These are phyloP conservation scores for Euclidium syriacum DNA, from an alignment of 345 rosid species.

Conservation along the genomic window DNA sequence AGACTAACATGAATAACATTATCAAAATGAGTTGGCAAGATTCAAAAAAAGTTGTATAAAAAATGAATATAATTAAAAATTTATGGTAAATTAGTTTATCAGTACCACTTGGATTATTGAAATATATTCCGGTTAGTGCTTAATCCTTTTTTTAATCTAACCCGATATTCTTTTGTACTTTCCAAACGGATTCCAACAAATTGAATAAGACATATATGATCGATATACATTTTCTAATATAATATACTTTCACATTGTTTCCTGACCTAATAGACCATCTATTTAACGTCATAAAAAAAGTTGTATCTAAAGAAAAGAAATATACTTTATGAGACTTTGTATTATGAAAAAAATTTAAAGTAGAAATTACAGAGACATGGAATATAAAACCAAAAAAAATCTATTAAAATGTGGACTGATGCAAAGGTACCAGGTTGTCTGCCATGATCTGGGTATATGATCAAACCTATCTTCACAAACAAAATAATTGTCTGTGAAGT, in stretches of 20 bases:
- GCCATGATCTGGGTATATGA: slow-evolving; percentile 24
- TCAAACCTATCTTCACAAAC: slow-evolving; percentile 1
- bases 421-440: slow-evolving; percentile 35
- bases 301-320: neutral
- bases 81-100: neutral
- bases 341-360: neutral
- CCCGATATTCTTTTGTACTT: neutral
- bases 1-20: no score
- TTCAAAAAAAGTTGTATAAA: neutral
- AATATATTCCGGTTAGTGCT: neutral
- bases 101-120: neutral
- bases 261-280: neutral
- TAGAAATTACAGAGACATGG: neutral
- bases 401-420: slow-evolving; percentile 5
- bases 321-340: neutral
- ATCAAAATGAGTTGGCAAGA: neutral
- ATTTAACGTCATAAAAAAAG: neutral
- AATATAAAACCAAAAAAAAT: neutral
- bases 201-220: neutral
- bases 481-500: slow-evolving; percentile 4
- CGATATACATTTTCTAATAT: neutral
- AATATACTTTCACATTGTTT: neutral
- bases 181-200: neutral
- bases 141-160: neutral
- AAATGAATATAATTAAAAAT: neutral